phyloP scores from a whole-genome alignment of 768 basidiomycete species.

The Termitomyces sp. region DNA sequence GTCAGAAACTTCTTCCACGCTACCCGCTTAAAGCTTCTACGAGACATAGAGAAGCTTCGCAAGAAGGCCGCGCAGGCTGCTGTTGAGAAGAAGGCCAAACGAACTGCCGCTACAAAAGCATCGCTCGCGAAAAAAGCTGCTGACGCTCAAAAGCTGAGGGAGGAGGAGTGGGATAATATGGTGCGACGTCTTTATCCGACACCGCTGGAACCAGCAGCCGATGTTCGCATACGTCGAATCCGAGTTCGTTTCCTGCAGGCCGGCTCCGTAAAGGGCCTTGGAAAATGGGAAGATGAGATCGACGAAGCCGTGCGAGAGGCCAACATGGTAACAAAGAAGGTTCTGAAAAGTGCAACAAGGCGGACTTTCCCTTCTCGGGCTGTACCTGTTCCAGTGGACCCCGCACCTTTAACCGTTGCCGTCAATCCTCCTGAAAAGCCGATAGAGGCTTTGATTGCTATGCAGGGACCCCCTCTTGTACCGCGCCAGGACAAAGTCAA shows the following conservation, averaged over 20 bases:
- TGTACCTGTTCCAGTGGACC: conserved; percentile 19
- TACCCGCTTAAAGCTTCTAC: conserved; percentile 33
- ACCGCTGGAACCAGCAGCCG: conserved; percentile 43
- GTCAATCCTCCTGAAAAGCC: conserved; percentile 48
- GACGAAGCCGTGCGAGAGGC: conserved; percentile 52
- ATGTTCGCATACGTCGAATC: conserved; percentile 51
- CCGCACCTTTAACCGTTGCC: conserved; percentile 34
- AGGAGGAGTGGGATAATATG: conserved; percentile 63
- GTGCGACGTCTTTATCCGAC: conserved; percentile 53
- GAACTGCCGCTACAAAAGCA: conserved; percentile 43
- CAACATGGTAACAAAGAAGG: conserved; percentile 42
- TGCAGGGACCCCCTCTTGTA: conserved; percentile 44
- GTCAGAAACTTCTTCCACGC: conserved; percentile 43
- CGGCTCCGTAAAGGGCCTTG: conserved; percentile 40
- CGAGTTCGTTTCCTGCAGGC: conserved; percentile 58
- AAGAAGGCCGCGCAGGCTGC: conserved; percentile 29
- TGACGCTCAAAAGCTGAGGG: conserved; percentile 54
- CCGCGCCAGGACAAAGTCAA: conserved; percentile 22
- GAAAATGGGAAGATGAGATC: conserved; percentile 66
- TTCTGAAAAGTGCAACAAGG: conserved; percentile 31
- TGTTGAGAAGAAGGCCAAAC: conserved; percentile 29
- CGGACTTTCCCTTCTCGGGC: conserved; percentile 14
- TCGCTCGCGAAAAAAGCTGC: conserved; percentile 62
- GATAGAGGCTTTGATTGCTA: conserved; percentile 44
- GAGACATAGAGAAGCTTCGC: conserved; percentile 41